Base-by-base conservation (phyloP, 192 early-diverging fungal species). In the Coemansia pectinata region DNA sequence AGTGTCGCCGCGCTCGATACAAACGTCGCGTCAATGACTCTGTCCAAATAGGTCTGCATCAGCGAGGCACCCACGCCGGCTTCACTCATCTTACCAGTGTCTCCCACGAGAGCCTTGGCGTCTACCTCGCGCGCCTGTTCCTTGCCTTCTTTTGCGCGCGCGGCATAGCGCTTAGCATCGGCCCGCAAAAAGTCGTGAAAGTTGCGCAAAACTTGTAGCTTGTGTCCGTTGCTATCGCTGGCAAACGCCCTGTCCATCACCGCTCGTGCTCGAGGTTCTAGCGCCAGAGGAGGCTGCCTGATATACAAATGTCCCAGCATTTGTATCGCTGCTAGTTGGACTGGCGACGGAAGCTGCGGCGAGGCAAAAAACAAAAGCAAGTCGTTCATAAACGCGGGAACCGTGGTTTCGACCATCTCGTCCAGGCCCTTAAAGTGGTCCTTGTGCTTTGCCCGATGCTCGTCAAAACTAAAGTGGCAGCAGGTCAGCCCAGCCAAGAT, bases 11-110 rank as follows among this genome's bases (percentile, higher is more conserved):
- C 83, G 21, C 62, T 67, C 39, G 73, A 69, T 40, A 59, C 71
- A 68, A 97, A 83, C 21, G 92, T 87, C 40, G 90, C 90, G n/a
- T 86, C 79, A 15, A 98, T 78, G 11, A 98, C 90, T 7, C 85
- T 75, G 12, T 86, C 84, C 21, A 98, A 79, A 66, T 94, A 97
- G 7, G 86, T 88, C 72, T 98, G 94, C 91, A 98, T 96, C 39
- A 98, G 76, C 52, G 94, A 89, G 25, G 89, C 87, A 40, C 91
- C 92, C n/a, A 98, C 90, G 10, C 93, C 94, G 6, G 90, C 88
- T 65, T 94, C 94, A 21, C 88, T 88, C 84, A 94, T 88, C 53
- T 91, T 91, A 34, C 89, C 88, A 1, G 91, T 90, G 67, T 92
- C 92, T 23, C 95, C 95, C 6, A 96, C 85, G 31, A 97, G 73